These are phyloP conservation scores for Agapanthus africanus DNA, from an alignment of 106 monocot species.

Conservation along the genomic window DNA sequence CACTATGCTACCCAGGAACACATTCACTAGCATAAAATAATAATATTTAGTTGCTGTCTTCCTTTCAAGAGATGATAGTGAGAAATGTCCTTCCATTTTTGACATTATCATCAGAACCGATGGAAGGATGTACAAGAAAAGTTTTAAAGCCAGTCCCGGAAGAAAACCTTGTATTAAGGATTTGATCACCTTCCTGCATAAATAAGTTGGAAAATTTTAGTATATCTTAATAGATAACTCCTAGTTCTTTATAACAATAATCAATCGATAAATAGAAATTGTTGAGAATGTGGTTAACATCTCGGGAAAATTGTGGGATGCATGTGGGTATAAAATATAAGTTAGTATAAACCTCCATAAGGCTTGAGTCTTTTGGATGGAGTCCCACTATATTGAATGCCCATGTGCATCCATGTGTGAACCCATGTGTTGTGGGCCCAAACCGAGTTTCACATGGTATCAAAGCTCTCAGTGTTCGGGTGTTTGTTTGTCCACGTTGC, in stretches of 20 bases:
- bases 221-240: not conserved
- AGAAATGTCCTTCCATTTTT: slow-evolving; percentile 86
- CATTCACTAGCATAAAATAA: slow-evolving; percentile 93
- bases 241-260: too few species aligned
- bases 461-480: too few species aligned
- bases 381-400: too few species aligned
- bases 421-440: too few species aligned
- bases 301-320: too few species aligned
- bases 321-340: not conserved
- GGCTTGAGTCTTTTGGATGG: too few species aligned
- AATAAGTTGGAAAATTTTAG: not conserved
- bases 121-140: slow-evolving; percentile 80
- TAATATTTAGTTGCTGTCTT: slow-evolving; percentile 79
- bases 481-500: too few species aligned
- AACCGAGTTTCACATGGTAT: too few species aligned
- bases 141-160: slow-evolving; percentile 80
- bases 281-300: too few species aligned
- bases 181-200: slow-evolving; percentile 73
- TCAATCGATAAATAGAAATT: too few species aligned
- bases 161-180: slow-evolving; percentile 95
- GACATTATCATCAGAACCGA: slow-evolving; percentile 81
- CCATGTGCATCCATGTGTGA: too few species aligned
- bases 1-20: slow-evolving; percentile 89
- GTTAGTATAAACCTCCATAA: too few species aligned
- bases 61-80: slow-evolving; percentile 80